phyloP scores from a whole-genome alignment of 306 rosid species.

The Trifolium pratense region DNA sequence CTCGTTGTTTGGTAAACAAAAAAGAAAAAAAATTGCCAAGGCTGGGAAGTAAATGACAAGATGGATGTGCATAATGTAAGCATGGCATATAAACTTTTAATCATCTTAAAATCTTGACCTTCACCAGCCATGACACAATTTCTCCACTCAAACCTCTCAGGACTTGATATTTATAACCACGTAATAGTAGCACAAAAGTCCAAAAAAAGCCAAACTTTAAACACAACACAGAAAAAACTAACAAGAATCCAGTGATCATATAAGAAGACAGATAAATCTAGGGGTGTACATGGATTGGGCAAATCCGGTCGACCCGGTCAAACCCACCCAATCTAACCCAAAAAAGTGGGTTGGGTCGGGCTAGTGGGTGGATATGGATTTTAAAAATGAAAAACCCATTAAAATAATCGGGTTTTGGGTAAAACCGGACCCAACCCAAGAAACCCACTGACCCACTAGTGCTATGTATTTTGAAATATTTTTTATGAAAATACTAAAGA shows the following conservation, averaged over 20 bases:
- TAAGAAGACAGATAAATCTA: constrained; percentile 29
- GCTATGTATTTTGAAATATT: no score
- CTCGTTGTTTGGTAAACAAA: not conserved
- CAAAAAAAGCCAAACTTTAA: constrained; percentile 38
- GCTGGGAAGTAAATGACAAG: constrained; percentile 5
- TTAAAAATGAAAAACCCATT: no score
- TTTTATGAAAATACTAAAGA: no score
- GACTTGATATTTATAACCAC: constrained; percentile 26
- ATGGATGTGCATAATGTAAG: not conserved
- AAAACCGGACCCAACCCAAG: no score
- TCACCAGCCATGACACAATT: constrained; percentile 3
- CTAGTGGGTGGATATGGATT: no score
- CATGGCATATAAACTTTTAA: constrained; percentile 7
- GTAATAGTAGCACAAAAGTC: constrained; percentile 14
- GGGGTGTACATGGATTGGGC: no score
- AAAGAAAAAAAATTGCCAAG: constrained; percentile 11
- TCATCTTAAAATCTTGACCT: constrained; percentile 5
- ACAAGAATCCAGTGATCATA: constrained; percentile 1
- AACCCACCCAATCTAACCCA: no score
- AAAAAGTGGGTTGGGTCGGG: no score
- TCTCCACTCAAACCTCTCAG: constrained; percentile 1
- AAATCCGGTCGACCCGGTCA: no score
- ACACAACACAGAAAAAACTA: constrained; percentile 13
- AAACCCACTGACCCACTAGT: no score
- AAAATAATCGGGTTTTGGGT: no score